Conservation (phyloP, 2,329 filamentous ascomycete species). For the Aspergillus pseudoviridinutans region DNA sequence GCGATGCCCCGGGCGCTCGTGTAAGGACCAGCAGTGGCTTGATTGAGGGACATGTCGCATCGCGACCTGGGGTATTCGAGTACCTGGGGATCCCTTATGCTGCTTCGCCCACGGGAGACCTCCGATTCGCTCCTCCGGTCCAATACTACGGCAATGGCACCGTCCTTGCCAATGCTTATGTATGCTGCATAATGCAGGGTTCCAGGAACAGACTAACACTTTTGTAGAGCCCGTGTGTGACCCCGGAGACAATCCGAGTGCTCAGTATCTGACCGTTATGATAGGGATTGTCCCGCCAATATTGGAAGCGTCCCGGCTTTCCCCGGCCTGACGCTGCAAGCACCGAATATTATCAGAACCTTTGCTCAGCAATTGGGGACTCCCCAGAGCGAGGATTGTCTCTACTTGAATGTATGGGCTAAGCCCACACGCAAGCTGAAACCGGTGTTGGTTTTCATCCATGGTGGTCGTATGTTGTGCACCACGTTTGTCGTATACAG, state of each 20-base stretch:
- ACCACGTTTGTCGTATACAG: background rate
- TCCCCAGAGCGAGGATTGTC: constrained; percentile 33
- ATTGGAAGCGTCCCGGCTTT: constrained; percentile 14
- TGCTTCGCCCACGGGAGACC: constrained; percentile 20
- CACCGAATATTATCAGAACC: constrained; percentile 14
- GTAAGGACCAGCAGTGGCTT: constrained; percentile 22
- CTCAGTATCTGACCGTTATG: background rate
- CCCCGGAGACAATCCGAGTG: background rate
- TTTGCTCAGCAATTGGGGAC: constrained; percentile 18
- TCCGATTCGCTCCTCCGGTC: constrained; percentile 25
- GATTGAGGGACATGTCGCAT: constrained; percentile 18
- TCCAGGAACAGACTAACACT: background rate
- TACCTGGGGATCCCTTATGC: constrained; percentile 29
- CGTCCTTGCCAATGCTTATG: constrained; percentile 10
- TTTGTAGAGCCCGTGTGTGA: constrained; percentile 14
- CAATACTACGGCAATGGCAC: constrained; percentile 9
- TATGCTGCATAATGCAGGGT: background rate
- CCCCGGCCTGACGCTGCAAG: constrained; percentile 20
- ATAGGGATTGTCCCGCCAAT: constrained; percentile 23
- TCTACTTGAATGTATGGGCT: constrained; percentile 35
- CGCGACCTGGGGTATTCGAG: constrained; percentile 16
- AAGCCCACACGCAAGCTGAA: constrained; percentile 19
- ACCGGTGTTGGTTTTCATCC: constrained; percentile 40
- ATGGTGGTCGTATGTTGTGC: constrained; percentile 35
- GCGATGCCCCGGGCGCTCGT: background rate